These are phyloP conservation scores for Triticum monococcum DNA, from an alignment of 176 grass and related monocot genomes.

Conservation along the genomic window DNA sequence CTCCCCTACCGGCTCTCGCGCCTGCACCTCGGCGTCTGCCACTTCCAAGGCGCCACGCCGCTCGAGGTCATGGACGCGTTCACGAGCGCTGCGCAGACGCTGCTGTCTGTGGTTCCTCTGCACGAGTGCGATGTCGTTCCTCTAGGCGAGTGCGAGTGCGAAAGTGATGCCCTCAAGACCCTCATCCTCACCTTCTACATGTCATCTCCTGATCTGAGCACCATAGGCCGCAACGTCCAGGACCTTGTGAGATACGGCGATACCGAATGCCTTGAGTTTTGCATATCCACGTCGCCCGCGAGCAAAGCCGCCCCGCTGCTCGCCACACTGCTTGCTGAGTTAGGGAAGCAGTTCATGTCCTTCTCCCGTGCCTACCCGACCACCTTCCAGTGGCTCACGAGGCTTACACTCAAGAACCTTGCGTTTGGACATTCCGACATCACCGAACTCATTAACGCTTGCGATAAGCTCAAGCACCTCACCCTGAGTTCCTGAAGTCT, in stretches of 20 bases:
- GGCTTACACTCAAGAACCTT: neutral
- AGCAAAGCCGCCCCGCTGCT: no score
- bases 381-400: neutral
- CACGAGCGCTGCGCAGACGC: neutral
- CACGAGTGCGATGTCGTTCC: neutral
- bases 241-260: neutral
- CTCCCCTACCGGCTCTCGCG: neutral
- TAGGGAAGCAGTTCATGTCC: conserved; percentile 1
- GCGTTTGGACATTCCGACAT: neutral
- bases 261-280: neutral
- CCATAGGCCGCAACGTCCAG: neutral
- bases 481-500: neutral
- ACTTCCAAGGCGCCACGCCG: neutral
- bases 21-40: neutral
- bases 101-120: no score
- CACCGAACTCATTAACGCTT: neutral
- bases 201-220: neutral
- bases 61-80: neutral
- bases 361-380: neutral
- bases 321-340: neutral
- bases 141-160: no score
- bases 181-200: neutral
- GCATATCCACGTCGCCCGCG: no score
- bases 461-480: neutral
- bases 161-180: neutral